These are phyloP conservation scores for Casaregolazyma suthepensis DNA, from an alignment of 1,139 yeast genomes.

Conservation along the genomic window DNA sequence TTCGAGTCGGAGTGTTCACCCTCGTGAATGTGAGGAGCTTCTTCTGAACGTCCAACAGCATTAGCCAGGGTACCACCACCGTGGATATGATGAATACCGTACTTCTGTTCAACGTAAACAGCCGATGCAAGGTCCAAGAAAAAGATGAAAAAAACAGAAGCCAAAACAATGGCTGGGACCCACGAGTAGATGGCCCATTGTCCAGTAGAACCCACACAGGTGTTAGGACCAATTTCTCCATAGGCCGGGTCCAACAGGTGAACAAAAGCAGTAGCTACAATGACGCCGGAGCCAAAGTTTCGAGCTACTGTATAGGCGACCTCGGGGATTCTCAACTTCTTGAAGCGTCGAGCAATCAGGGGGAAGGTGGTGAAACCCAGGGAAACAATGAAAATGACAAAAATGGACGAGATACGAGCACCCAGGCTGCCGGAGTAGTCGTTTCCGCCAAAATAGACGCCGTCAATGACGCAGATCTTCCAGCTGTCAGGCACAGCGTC, in stretches of 20 bases:
- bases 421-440: slow-evolving; percentile 46
- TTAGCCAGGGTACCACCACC: slow-evolving; percentile 40
- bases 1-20: background rate
- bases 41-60: slow-evolving; percentile 21
- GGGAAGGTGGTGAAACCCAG: slow-evolving; percentile 45
- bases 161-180: slow-evolving; percentile 35
- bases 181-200: slow-evolving; percentile 31
- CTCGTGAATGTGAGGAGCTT: slow-evolving; percentile 8
- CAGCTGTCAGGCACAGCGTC: slow-evolving; percentile 32
- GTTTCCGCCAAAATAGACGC: slow-evolving; percentile 34
- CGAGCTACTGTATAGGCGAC: slow-evolving; percentile 61
- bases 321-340: slow-evolving; percentile 40
- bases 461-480: slow-evolving; percentile 36
- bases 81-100: slow-evolving; percentile 18
- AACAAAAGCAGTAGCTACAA: slow-evolving; percentile 81
- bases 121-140: slow-evolving; percentile 28
- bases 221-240: slow-evolving; percentile 43
- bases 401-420: slow-evolving; percentile 66
- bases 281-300: slow-evolving; percentile 84
- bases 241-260: slow-evolving; percentile 78
- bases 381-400: slow-evolving; percentile 58
- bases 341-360: slow-evolving; percentile 27
- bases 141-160: slow-evolving; percentile 35
- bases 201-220: slow-evolving; percentile 48
- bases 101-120: slow-evolving; percentile 23